Conservation (phyloP, 306 rosid species). For the Vigna radiata region DNA sequence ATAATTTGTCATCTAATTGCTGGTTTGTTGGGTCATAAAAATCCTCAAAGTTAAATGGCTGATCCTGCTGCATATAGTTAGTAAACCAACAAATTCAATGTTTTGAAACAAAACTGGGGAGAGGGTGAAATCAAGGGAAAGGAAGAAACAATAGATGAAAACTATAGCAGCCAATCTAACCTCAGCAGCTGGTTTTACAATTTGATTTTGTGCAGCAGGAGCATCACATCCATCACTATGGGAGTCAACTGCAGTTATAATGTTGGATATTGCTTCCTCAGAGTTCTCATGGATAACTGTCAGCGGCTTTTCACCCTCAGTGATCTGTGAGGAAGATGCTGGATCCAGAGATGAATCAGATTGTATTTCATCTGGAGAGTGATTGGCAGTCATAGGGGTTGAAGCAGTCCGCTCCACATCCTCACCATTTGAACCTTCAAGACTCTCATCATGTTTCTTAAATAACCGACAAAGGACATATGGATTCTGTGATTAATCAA, state of each 20-base stretch:
- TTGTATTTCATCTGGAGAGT: constrained; percentile 61
- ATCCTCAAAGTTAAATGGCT: constrained; percentile 37
- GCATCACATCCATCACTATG: constrained; percentile 43
- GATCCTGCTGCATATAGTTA: constrained; percentile 48
- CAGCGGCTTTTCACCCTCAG: constrained; percentile 51
- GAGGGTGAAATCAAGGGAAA: constrained; percentile 7
- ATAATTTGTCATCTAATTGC: constrained; percentile 54
- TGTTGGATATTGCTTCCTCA: constrained; percentile 61
- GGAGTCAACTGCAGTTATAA: constrained; percentile 44
- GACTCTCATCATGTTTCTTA: constrained; percentile 80
- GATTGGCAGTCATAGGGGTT: constrained; percentile 55
- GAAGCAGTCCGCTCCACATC: constrained; percentile 60
- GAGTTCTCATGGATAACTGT: constrained; percentile 46
- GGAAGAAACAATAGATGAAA: constrained; percentile 15
- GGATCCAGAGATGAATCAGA: constrained; percentile 53
- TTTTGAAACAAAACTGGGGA: constrained; percentile 18
- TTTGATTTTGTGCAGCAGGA: constrained; percentile 40
- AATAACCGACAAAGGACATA: constrained; percentile 88
- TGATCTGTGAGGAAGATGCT: constrained; percentile 56
- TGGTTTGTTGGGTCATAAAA: constrained; percentile 44
- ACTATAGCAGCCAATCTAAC: constrained; percentile 49
- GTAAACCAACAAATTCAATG: constrained; percentile 34
- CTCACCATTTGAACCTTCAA: constrained; percentile 61
- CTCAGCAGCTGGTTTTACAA: constrained; percentile 40
- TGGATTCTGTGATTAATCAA: constrained; percentile 64